phyloP scores from a whole-genome alignment of 164 flowering plant species.

The Brasenia schreberi region DNA sequence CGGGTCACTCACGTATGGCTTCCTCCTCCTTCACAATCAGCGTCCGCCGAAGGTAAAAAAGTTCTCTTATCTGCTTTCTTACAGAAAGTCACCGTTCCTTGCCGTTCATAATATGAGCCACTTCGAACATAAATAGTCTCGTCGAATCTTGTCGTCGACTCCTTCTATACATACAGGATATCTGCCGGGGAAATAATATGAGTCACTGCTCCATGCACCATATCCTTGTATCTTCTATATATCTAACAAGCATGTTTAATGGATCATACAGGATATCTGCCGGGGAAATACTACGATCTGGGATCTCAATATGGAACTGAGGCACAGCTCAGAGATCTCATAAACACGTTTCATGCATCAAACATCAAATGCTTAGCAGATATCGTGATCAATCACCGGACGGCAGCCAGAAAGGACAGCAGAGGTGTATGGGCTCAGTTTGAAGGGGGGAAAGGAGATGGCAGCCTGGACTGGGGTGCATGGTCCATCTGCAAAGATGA shows the following conservation, averaged over 20 bases:
- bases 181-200: too few relatives aligned
- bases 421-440: neutral
- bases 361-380: neutral
- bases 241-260: too few relatives aligned
- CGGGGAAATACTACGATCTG: conserved; percentile 1
- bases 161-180: neutral
- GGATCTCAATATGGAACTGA: neutral
- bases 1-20: conserved; percentile 80
- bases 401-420: neutral
- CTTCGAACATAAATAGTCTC: neutral
- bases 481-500: conserved; percentile 54
- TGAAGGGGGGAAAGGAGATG: neutral
- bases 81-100: neutral
- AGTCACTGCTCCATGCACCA: neutral
- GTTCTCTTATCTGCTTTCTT: neutral
- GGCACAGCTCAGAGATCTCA: neutral
- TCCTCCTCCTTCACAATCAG: conserved; percentile 71
- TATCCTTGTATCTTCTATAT: neutral
- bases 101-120: neutral
- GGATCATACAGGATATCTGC: neutral
- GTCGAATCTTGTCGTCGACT: neutral
- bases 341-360: neutral
- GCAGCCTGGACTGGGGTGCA: conserved; percentile 32
- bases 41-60: conserved; percentile 33
- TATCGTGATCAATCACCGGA: neutral